Evolutionary conservation across 192 early-diverging fungal species (phyloP).

Genomic region (Backusella parvicylindrica): DNA sequence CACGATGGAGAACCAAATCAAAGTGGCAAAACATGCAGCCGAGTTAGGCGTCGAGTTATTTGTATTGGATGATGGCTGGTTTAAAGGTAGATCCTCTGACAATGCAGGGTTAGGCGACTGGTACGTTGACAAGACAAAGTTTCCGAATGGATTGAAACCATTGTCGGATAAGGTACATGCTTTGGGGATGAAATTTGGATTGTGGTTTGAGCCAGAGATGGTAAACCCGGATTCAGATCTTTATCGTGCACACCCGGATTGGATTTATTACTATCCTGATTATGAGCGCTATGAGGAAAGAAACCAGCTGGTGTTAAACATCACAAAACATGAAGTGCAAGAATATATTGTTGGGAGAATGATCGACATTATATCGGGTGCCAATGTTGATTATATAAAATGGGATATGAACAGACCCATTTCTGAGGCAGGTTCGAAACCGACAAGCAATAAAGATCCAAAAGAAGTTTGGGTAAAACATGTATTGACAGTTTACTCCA

Average conservation of each 20-base stretch:
- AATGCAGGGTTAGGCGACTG: constrained; percentile 22
- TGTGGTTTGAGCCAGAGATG: constrained; percentile 31
- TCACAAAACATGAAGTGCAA: constrained; percentile 10
- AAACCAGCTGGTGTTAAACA: constrained; percentile 20
- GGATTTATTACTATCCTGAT: constrained; percentile 25
- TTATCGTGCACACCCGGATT: constrained; percentile 21
- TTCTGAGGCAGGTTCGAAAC: background rate
- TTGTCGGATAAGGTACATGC: constrained; percentile 18
- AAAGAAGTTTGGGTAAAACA: constrained; percentile 15
- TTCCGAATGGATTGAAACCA: constrained; percentile 17
- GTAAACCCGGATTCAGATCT: constrained; percentile 21
- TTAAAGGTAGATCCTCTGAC: constrained; percentile 9
- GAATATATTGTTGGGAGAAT: constrained; percentile 14
- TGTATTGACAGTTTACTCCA: constrained; percentile 2
- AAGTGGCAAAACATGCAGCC: constrained; percentile 3
- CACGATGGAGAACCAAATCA: background rate
- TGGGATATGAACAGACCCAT: constrained; percentile 32
- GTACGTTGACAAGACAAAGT: constrained; percentile 17
- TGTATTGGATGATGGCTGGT: constrained; percentile 30
- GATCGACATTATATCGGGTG: background rate
- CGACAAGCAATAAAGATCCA: background rate
- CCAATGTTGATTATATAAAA: constrained; percentile 24
- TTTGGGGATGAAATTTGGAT: constrained; percentile 22
- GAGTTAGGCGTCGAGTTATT: constrained; percentile 16
- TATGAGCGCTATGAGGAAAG: background rate